Percentiles rank a stretch among this genome's conserved stretches.
phyloP scores from a whole-genome alignment of 345 rosid genomes.

The Angophora floribunda region DNA sequence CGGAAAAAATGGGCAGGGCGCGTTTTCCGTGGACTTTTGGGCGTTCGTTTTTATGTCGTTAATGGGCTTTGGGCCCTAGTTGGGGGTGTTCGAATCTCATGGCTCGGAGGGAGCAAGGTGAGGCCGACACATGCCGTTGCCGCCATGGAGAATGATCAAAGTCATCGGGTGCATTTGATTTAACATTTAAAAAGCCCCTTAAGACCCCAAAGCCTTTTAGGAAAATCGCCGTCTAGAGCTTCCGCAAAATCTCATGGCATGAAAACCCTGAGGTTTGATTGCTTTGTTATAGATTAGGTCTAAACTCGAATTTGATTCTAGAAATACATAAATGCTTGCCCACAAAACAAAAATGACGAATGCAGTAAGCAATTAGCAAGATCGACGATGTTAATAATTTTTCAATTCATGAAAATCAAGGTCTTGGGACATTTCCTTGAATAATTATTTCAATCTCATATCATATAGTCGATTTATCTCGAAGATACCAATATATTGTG shows the following conservation, averaged over 20 bases:
- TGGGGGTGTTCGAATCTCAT: slow-evolving; percentile 10
- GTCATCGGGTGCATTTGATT: no score
- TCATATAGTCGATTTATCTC: not conserved
- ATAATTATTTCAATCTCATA: not conserved
- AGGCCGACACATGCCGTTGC: not conserved
- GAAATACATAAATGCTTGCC: no score
- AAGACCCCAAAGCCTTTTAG: no score
- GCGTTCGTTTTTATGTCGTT: not conserved
- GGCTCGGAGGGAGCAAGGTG: slow-evolving; percentile 3
- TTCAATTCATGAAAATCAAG: not conserved
- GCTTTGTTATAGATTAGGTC: no score
- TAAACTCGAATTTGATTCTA: not conserved
- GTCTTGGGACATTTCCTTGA: not conserved
- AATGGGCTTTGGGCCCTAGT: not conserved
- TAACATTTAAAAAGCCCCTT: no score
- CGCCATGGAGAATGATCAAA: not conserved
- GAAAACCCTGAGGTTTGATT: not conserved
- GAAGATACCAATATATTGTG: no score
- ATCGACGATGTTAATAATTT: not conserved
- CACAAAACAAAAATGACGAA: no score
- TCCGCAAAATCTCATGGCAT: fast-evolving
- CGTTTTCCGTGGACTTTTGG: not conserved
- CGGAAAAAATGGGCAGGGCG: not conserved
- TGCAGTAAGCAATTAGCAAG: not conserved
- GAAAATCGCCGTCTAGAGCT: not conserved